Conservation (phyloP, 2,329 filamentous ascomycete genomes). For the Teratosphaeriaceae sp. region DNA sequence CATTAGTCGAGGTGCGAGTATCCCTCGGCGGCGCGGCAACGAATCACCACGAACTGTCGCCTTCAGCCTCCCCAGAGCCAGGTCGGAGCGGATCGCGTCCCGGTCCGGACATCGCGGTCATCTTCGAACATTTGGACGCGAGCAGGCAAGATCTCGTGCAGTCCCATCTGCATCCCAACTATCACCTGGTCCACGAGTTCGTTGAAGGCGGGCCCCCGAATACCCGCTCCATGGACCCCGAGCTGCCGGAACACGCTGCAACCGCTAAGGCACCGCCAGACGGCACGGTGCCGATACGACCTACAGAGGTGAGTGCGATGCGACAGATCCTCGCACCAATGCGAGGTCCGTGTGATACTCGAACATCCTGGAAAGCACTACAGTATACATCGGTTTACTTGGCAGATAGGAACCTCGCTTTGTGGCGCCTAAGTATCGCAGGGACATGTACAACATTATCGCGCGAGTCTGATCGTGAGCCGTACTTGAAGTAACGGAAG, state of each 20-base stretch:
- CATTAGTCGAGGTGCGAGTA: not conserved
- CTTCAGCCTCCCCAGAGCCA: not conserved
- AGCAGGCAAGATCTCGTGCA: not conserved
- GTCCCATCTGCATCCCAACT: not conserved
- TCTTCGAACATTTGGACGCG: not conserved
- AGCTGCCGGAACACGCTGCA: not conserved
- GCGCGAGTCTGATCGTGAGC: too few relatives aligned
- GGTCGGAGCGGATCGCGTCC: not conserved
- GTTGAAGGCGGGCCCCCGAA: too few relatives aligned
- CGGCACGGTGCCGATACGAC: not conserved
- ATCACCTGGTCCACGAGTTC: not conserved
- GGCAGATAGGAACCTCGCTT: too few relatives aligned
- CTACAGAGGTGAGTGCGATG: not conserved
- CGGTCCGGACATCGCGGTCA: not conserved
- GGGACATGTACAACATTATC: too few relatives aligned
- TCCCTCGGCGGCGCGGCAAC: not conserved
- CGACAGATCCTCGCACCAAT: too few relatives aligned
- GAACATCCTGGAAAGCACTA: too few relatives aligned
- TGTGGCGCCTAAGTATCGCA: too few relatives aligned
- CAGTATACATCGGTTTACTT: too few relatives aligned
- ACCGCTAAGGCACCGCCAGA: not conserved
- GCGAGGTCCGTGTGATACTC: too few relatives aligned
- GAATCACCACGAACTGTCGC: not conserved
- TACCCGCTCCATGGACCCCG: not conserved
- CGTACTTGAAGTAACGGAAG: not conserved